Evolutionary conservation across 495 filamentous ascomycete genomes (phyloP), one percentile per base, ranked within the genome.

Genomic region (Parachaetomium inaequale): DNA sequence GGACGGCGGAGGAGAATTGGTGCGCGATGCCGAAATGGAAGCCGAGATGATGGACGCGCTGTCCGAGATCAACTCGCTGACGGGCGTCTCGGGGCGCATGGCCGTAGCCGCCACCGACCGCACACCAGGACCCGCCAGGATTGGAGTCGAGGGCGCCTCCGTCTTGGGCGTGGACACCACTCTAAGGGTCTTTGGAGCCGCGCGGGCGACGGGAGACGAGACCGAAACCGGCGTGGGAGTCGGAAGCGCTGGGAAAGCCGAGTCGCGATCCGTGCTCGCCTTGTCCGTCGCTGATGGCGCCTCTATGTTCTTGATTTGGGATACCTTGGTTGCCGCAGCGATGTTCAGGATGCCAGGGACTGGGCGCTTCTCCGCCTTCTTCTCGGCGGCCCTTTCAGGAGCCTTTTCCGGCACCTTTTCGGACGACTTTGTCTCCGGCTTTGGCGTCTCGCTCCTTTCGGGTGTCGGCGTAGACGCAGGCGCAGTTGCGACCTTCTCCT

Each of bases 11-110:
- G 92, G 92, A 15, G 92, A 96, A 69, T 83, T 92, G 8, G 91
- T 86, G 43, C 92, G 74, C 21, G 79, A 82, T 21, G 74, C 84
- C n/a, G 93, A 96, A 19, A 88, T 79, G 5, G 91, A 91, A 2
- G 87, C 83, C 11, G 92, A 93, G 3, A 90, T 85, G 42, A 90
- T 81, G 6, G 85, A 86, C 26, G 89, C 88, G 61, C 80, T 91
- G 62, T 96, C 92, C 1, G 88, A 93, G 25, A 89, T 82, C 5
- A 84, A 70, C 63, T 95, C 92, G 62, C 87, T 89, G 7, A 74
- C 85, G 4, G 92, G 90, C 0, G 92, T 94, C 45, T 85, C 87
- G n/a, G 92, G 89, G 28, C 85, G 78, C 62, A 90, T 84, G 32
- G 82, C 68, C 0, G 86, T 85, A 7, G 74, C 66, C 19, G 70